These are phyloP conservation scores for Lolium rigidum DNA, from an alignment of 176 grass and related monocot genomes.

Conservation along the genomic window DNA sequence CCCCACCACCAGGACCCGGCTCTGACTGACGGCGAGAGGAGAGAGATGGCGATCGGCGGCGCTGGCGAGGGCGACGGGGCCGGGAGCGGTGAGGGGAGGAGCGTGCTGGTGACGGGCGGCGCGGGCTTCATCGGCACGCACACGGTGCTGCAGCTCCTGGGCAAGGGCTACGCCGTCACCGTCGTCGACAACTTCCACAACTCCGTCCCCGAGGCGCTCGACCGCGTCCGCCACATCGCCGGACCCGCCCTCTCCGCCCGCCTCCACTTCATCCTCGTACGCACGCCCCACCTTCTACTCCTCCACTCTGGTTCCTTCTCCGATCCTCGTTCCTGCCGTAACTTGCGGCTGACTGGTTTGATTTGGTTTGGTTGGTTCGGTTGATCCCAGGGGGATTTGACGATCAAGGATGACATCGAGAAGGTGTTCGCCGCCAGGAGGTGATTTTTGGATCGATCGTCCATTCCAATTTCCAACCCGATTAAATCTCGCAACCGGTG, in stretches of 20 bases:
- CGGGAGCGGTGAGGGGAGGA: slow-evolving; percentile 21
- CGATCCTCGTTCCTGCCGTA: neutral
- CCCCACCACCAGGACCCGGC: neutral
- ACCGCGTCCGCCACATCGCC: slow-evolving; percentile 79
- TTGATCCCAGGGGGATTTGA: slow-evolving; percentile 67
- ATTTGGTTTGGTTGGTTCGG: neutral
- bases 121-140: slow-evolving; percentile 95
- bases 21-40: neutral
- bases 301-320: neutral
- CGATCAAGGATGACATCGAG: slow-evolving; percentile 71
- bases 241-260: slow-evolving; percentile 62
- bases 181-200: slow-evolving; percentile 95
- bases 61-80: neutral
- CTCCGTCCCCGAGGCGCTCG: slow-evolving; percentile 84
- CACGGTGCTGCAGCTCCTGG: slow-evolving; percentile 86
- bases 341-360: neutral
- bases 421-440: slow-evolving; percentile 65
- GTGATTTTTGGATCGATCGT: neutral
- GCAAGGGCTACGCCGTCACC: slow-evolving; percentile 68
- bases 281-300: neutral
- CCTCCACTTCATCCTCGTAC: slow-evolving; percentile 75
- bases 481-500: neutral
- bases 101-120: slow-evolving; percentile 87
- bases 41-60: slow-evolving; percentile 49
- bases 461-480: neutral